phyloP scores from a whole-genome alignment of 768 basidiomycete species.

The Sutorius australiensis region DNA sequence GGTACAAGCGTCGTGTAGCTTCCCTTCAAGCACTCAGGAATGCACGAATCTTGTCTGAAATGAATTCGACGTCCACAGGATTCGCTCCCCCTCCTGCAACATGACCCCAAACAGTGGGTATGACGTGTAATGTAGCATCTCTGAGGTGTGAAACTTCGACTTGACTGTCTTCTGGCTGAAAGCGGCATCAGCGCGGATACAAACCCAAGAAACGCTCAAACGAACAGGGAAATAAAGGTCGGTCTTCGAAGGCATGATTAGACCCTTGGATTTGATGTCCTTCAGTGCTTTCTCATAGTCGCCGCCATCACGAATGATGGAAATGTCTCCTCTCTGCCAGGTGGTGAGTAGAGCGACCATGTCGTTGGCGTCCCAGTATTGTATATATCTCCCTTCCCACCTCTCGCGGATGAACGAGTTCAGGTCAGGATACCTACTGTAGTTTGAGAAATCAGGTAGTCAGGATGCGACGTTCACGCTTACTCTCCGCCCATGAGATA shows the following conservation, averaged over 20 bases:
- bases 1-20: background rate
- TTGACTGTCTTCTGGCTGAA: conserved; percentile 53
- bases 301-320: conserved; percentile 42
- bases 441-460: background rate
- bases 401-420: conserved; percentile 47
- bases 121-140: conserved; percentile 47
- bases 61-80: conserved; percentile 37
- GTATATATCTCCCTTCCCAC: conserved; percentile 47
- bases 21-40: conserved; percentile 37
- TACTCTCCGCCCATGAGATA: conserved; percentile 43
- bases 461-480: conserved; percentile 8
- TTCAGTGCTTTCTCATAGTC: conserved; percentile 40
- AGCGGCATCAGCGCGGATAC: background rate
- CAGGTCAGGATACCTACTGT: conserved; percentile 43
- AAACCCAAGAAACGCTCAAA: background rate
- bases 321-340: conserved; percentile 53
- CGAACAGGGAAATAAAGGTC: conserved; percentile 57
- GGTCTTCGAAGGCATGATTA: conserved; percentile 60
- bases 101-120: conserved; percentile 58
- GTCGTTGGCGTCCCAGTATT: conserved; percentile 54
- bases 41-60: conserved; percentile 37
- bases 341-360: conserved; percentile 47
- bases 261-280: conserved; percentile 46
- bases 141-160: conserved; percentile 42
- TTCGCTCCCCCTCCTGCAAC: conserved; percentile 48